Conservation (phyloP, 495 filamentous ascomycete genomes). For the Xylaria acuta region DNA sequence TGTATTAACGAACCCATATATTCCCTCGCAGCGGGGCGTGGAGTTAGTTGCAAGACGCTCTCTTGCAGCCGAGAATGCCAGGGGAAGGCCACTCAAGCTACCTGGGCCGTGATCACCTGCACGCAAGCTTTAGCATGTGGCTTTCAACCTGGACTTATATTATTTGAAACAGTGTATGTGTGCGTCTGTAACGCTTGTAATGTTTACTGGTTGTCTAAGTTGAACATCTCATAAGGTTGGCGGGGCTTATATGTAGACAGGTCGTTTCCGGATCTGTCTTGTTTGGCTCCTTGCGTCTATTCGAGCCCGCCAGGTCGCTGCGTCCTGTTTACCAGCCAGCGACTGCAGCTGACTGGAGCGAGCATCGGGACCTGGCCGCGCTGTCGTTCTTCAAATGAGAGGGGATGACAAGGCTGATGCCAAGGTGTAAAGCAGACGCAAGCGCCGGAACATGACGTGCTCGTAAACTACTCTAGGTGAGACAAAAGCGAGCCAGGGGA, state of each 20-base stretch:
- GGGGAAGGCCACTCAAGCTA: not conserved
- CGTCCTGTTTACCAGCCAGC: not conserved
- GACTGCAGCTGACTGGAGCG: not conserved
- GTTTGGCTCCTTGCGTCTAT: not conserved
- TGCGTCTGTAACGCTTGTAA: not conserved
- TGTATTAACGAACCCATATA: not conserved
- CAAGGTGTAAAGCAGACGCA: not conserved
- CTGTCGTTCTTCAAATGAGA: conserved; percentile 6
- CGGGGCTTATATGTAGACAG: not conserved
- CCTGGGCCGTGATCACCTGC: not conserved
- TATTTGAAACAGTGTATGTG: not conserved
- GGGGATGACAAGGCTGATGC: not conserved
- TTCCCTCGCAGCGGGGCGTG: not conserved
- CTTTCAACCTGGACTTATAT: not conserved
- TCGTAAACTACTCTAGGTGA: not conserved
- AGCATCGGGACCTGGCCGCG: not conserved
- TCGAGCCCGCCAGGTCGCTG: not conserved
- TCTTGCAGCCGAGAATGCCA: not conserved
- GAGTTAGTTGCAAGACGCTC: not conserved
- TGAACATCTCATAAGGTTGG: not conserved
- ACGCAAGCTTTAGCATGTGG: not conserved
- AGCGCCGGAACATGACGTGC: not conserved
- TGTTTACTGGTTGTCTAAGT: not conserved
- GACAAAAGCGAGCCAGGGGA: not conserved
- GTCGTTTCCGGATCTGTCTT: not conserved